These are phyloP conservation scores for Nakazawaea pomicola DNA, from an alignment of 805 yeast species.

Conservation along the genomic window DNA sequence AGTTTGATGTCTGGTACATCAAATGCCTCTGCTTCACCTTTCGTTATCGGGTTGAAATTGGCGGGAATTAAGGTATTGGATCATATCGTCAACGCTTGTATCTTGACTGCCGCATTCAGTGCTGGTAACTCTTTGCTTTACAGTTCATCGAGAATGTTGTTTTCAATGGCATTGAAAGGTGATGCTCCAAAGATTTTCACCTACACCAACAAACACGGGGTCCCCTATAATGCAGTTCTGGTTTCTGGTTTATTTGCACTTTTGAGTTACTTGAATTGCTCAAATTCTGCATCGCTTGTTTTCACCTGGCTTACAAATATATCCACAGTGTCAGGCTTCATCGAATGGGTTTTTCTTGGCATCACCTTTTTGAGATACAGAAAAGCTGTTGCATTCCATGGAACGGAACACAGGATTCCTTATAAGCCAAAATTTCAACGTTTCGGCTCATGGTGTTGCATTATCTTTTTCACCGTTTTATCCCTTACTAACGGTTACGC, in stretches of 20 bases:
- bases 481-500: constrained; percentile 67
- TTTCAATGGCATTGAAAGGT: constrained; percentile 34
- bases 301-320: constrained; percentile 68
- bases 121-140: constrained; percentile 41
- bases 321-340: constrained; percentile 62
- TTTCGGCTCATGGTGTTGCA: constrained; percentile 48
- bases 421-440: constrained; percentile 54
- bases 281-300: constrained; percentile 50
- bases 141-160: constrained; percentile 36
- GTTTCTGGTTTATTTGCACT: constrained; percentile 44
- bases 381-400: constrained; percentile 53
- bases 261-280: constrained; percentile 64
- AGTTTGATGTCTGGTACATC: constrained; percentile 35
- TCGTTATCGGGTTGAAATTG: constrained; percentile 57
- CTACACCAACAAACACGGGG: constrained; percentile 57
- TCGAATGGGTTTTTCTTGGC: constrained; percentile 55
- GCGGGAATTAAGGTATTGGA: constrained; percentile 56
- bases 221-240: constrained; percentile 54
- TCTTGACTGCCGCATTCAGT: constrained; percentile 54
- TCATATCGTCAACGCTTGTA: constrained; percentile 58
- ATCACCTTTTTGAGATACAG: constrained; percentile 59
- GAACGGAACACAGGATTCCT: constrained; percentile 47
- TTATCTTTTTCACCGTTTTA: constrained; percentile 44
- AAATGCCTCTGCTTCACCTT: constrained; percentile 63
- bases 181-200: constrained; percentile 33